A percentile compares a stretch with the other conserved stretches of the same genome.
phyloP scores from a whole-genome alignment of 768 basidiomycete species.

The Mycena alexandri region DNA sequence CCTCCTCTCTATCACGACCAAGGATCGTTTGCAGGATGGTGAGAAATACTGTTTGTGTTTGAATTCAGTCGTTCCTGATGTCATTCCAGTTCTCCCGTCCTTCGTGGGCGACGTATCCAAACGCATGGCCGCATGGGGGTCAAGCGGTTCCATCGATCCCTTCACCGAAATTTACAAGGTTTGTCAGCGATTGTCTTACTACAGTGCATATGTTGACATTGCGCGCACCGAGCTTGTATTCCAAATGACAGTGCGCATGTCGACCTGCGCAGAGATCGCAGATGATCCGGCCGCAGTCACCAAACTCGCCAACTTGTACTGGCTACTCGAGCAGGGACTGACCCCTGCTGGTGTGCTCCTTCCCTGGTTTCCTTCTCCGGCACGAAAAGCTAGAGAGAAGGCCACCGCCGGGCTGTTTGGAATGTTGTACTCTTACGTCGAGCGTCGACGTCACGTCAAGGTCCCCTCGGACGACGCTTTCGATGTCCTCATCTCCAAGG shows the following conservation, averaged over 20 bases:
- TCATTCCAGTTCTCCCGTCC: conserved; percentile 2
- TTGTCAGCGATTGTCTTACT: too few species aligned
- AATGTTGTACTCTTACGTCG: background rate
- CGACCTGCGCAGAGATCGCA: conserved; percentile 31
- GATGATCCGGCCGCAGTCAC: conserved; percentile 9
- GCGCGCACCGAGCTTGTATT: conserved; percentile 28
- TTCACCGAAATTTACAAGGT: conserved; percentile 10
- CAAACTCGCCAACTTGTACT: conserved; percentile 18
- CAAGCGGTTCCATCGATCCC: background rate
- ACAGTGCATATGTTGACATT: background rate
- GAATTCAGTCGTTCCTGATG: too few species aligned
- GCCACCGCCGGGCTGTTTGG: background rate
- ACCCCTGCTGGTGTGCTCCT: conserved; percentile 33
- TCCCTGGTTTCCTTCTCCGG: conserved; percentile 34
- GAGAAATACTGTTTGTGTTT: too few species aligned
- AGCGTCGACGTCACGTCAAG: background rate
- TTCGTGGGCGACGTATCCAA: background rate
- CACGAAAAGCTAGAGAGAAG: conserved; percentile 11
- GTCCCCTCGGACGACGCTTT: background rate
- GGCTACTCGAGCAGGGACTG: conserved; percentile 27
- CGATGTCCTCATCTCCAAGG: background rate
- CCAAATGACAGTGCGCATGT: conserved; percentile 32
- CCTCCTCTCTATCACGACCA: background rate
- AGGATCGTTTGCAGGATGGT: conserved; percentile 1
- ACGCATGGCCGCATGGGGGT: background rate